Percentiles rank a stretch among this genome's conserved stretches.
Conservation (phyloP, 495 filamentous ascomycete genomes). For the Mytilinidion resinicola region DNA sequence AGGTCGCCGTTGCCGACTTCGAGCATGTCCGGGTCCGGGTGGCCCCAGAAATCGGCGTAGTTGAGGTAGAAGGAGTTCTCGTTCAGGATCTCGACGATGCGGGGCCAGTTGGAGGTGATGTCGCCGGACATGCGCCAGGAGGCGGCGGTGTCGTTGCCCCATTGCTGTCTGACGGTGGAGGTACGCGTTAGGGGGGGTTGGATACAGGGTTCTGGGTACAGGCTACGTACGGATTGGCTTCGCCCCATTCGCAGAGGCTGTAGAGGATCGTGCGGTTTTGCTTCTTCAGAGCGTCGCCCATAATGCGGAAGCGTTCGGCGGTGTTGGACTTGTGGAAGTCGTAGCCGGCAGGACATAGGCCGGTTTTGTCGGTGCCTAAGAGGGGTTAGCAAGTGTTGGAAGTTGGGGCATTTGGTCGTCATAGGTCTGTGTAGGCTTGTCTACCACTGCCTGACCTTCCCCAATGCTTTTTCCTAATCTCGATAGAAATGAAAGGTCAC, state of each 20-base stretch:
- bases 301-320: conserved; percentile 47
- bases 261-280: conserved; percentile 56
- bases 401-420: too few species aligned
- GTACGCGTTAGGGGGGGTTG: too few species aligned
- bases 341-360: conserved; percentile 45
- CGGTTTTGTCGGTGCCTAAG: conserved; percentile 39
- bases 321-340: conserved; percentile 49
- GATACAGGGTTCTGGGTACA: too few species aligned
- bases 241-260: conserved; percentile 61
- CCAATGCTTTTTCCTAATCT: too few species aligned
- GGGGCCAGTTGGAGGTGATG: conserved; percentile 34
- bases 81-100: conserved; percentile 49
- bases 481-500: too few species aligned
- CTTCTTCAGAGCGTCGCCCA: conserved; percentile 54
- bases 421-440: too few species aligned
- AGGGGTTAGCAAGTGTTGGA: conserved; percentile 15
- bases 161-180: conserved; percentile 30
- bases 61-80: conserved; percentile 45
- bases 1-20: conserved; percentile 60
- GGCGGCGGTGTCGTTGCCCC: conserved; percentile 47
- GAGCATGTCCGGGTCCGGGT: conserved; percentile 62
- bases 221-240: conserved; percentile 36
- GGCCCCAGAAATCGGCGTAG: conserved; percentile 48
- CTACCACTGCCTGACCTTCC: too few species aligned
- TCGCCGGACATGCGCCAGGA: conserved; percentile 54